A percentile compares a stretch with the other conserved stretches of the same genome.
Evolutionary conservation across 2,329 filamentous ascomycete species (phyloP).

Genomic region (Fusarium pseudoanthophilum): DNA sequence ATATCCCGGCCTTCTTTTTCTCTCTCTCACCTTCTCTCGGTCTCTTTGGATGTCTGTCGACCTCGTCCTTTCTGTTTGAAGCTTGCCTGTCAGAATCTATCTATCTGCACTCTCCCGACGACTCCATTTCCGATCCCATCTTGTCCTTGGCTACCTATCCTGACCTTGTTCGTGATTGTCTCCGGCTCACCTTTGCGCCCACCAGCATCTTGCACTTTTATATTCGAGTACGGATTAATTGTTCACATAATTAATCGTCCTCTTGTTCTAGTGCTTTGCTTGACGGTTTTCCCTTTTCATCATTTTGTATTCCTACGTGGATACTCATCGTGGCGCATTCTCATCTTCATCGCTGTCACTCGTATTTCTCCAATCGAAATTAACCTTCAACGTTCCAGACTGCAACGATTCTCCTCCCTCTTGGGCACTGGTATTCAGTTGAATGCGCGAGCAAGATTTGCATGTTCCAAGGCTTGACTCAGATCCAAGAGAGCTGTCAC

Average conservation of each 20-base stretch:
- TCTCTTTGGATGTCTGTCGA: constrained; percentile 5
- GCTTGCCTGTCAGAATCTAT: neutral
- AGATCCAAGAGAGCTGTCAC: constrained; percentile 24
- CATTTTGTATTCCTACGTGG: neutral
- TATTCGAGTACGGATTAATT: constrained; percentile 9
- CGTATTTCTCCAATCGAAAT: constrained; percentile 6
- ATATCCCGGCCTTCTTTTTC: constrained; percentile 28
- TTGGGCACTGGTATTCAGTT: constrained; percentile 26
- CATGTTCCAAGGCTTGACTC: constrained; percentile 21
- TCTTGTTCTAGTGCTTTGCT: neutral
- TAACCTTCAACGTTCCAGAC: constrained; percentile 22
- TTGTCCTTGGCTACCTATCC: neutral
- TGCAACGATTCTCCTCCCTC: constrained; percentile 16
- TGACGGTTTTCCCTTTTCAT: neutral
- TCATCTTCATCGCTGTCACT: constrained; percentile 4
- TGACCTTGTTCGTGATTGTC: constrained; percentile 22
- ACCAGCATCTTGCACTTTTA: constrained; percentile 17
- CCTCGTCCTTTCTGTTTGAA: constrained; percentile 9
- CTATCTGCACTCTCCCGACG: constrained; percentile 9
- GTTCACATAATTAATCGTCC: neutral
- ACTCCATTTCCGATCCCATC: constrained; percentile 23
- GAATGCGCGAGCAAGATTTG: constrained; percentile 8
- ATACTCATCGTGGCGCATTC: constrained; percentile 7
- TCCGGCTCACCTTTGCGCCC: constrained; percentile 36
- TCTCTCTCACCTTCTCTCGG: neutral